Evolutionary conservation across 2,329 filamentous ascomycete genomes (phyloP), one percentile per base, ranked within the genome.

Genomic region (Polychaeton citri): DNA sequence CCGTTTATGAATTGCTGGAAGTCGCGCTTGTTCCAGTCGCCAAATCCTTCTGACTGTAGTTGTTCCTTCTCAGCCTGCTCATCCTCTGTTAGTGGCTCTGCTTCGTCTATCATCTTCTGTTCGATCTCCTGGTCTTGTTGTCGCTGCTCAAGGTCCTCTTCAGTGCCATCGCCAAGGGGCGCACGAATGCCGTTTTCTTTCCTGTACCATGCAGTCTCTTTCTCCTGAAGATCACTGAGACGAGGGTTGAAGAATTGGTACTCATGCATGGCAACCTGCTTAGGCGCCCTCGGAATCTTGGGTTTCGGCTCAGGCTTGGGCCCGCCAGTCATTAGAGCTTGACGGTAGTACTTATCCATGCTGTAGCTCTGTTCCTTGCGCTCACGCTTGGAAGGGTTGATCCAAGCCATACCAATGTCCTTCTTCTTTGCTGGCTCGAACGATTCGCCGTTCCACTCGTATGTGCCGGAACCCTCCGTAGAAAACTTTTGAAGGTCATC

Each of bases 1-100:
- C 85, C 87, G 51, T 96, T 95, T 61, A 98, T 72, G 57, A 98
- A 98, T 49, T 96, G 90, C 55, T 96, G 88, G 64, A 96, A 98
- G 59, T 98, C 92, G 49, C 92, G 79, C 50, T 86, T 81, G 63
- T 94, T 96, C 90, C 92, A 98, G 21, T 90, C 79, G 2, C 77
- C 79, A 50, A 98, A 98, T 6, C 92, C 90, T 56, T 90, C 74
- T 36, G 78, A 71, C 1, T 85, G 83, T 37, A 98, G 71, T 21
- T 69, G 68, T 43, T 84, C 75, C 62, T 98, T 98, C 60, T 92
- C 81, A 21, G 79, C 79, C 47, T 81, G 77, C 58, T 98, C 90
- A 42, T 85, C 83, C 51, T 95, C 86, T 0, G 82, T 94, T 47
- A 98, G 63, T 0, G 87, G 77, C 30, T 80, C 79, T 2, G 90